Conservation (phyloP, 768 basidiomycete species). For the Scleroderma citrinum region DNA sequence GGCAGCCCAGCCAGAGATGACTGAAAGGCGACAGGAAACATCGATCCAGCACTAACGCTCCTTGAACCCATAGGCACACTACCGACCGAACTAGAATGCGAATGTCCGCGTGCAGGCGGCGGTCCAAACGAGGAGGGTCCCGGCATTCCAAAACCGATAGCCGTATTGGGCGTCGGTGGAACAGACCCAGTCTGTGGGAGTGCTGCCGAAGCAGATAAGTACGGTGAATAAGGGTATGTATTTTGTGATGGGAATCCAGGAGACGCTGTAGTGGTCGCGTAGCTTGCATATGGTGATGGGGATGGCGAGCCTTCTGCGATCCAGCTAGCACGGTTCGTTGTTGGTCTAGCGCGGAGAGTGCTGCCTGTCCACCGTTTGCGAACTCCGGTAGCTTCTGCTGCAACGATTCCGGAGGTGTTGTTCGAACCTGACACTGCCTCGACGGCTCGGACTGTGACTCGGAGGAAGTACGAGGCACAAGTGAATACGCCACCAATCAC, state of each 20-base stretch:
- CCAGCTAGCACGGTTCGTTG: slow-evolving; percentile 34
- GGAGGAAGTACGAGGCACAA: slow-evolving; percentile 73
- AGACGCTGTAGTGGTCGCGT: slow-evolving; percentile 31
- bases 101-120: not conserved
- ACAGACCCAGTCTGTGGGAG: slow-evolving; percentile 26
- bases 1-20: too few relatives aligned
- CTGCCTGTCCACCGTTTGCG: slow-evolving; percentile 66
- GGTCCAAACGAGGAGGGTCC: slow-evolving; percentile 17
- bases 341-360: slow-evolving; percentile 53
- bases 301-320: slow-evolving; percentile 43
- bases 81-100: not conserved
- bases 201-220: slow-evolving; percentile 25
- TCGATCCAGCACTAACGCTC: not conserved
- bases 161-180: slow-evolving; percentile 18
- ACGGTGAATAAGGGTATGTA: slow-evolving; percentile 29
- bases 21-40: too few relatives aligned
- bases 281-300: slow-evolving; percentile 27
- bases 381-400: slow-evolving; percentile 58
- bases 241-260: slow-evolving; percentile 18
- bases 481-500: slow-evolving; percentile 91
- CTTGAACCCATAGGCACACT: not conserved
- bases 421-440: slow-evolving; percentile 54
- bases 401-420: slow-evolving; percentile 51
- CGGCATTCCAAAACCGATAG: slow-evolving; percentile 19
- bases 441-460: slow-evolving; percentile 56